phyloP scores from a whole-genome alignment of 2,329 filamentous ascomycete genomes.

The Chrysoporthe austroafricana region DNA sequence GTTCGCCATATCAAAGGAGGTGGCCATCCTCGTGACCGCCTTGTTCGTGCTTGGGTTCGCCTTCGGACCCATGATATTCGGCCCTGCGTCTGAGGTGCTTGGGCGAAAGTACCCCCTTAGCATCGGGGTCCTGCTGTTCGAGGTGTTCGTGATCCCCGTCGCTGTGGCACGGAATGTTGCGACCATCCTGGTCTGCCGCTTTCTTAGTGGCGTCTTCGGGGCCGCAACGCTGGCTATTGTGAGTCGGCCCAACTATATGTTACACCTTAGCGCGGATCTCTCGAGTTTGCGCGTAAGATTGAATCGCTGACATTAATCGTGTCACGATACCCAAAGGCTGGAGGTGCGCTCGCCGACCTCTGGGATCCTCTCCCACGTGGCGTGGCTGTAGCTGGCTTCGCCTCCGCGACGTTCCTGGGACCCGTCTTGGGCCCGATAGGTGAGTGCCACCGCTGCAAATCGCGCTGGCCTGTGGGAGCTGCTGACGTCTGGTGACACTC shows the following conservation, averaged over 20 bases:
- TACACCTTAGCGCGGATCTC: no score
- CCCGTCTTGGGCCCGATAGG: slow-evolving; percentile 6
- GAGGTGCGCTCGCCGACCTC: slow-evolving; percentile 9
- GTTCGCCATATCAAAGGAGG: neutral
- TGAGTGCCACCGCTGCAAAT: neutral
- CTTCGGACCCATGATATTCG: neutral
- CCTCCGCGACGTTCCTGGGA: slow-evolving; percentile 2
- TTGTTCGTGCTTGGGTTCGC: neutral
- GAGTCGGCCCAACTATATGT: neutral
- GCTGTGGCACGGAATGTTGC: neutral
- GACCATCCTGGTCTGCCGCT: slow-evolving; percentile 14
- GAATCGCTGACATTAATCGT: neutral
- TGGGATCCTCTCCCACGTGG: slow-evolving; percentile 15
- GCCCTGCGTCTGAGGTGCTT: neutral
- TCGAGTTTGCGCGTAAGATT: neutral
- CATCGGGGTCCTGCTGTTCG: neutral
- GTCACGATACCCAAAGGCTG: neutral
- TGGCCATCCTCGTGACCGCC: neutral
- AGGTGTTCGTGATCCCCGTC: neutral
- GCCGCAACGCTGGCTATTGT: slow-evolving; percentile 6
- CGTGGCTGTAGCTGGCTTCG: slow-evolving; percentile 10
- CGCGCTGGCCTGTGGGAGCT: neutral
- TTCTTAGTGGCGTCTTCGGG: slow-evolving; percentile 12
- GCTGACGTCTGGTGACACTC: neutral
- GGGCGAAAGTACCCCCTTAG: neutral